Base-by-base conservation (phyloP, 108 stramenopile genomes). In the Chaetoceros muelleri region DNA sequence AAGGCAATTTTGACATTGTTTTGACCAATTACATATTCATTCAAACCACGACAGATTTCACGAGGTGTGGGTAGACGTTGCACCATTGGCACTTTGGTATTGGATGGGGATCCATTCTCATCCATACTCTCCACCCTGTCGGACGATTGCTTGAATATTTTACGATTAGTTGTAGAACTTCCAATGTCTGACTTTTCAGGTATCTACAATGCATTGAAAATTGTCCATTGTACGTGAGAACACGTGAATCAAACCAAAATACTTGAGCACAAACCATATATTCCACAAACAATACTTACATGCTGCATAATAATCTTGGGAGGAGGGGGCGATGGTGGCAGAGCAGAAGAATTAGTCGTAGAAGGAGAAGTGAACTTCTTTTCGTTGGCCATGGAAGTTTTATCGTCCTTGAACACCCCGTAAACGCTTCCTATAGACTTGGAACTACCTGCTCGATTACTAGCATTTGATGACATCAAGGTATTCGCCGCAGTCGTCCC, bases 11-110 rank as follows among this genome's bases (percentile, higher is more conserved):
- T 98, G 47, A 98, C 96, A 52, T 85, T 76, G 45, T 77, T 72
- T 75, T 97, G 96, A 20, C 96, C 96, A 57, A 97, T 94, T 24
- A 97, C 95, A 57, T 95, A 94, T 70, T 97, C 93, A 57, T 95
- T 75, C 17, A 97, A 59, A 2, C 93, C 93, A 16, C 75, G 62
- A 60, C 82, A 83, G 56, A 97, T 79, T 62, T 91, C 84, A 0
- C 62, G 67, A 21, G 92, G 92, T 10, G 90, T 91, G 19, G 80
- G 86, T 30, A 87, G 71, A 26, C 67, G 58, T 53, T 67, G 57
- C 30, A 34, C 68, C 7, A 61, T 52, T 34, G 60, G 61, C 34
- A 13, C 8, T 20, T 22, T 5, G n/a, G 19, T 17, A 22, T 23
- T 18, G 7, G 23, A 7, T 17, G 48, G 7, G 7, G 23, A 20